phyloP scores from a whole-genome alignment of 2,329 filamentous ascomycete genomes.

The Colletotrichum orchidophilum region DNA sequence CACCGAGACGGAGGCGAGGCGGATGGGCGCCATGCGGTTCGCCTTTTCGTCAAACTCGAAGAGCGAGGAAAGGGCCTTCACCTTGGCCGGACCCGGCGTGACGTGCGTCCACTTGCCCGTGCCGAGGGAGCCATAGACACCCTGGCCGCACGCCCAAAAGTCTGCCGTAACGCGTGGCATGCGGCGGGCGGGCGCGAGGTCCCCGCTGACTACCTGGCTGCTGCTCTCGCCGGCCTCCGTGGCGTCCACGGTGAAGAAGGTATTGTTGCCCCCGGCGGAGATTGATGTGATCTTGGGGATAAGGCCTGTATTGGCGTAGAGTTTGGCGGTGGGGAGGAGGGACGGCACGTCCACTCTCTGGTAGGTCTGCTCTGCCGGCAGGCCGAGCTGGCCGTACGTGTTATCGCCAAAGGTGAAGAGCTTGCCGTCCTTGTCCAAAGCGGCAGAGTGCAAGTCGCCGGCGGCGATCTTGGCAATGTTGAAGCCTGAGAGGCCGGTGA shows the following conservation, averaged over 20 bases:
- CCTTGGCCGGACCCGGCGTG: conserved; percentile 78
- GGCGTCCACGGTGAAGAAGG: conserved; percentile 87
- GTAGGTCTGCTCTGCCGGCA: conserved; percentile 71
- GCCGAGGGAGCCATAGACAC: conserved; percentile 84
- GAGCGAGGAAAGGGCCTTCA: conserved; percentile 84
- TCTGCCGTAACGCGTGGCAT: conserved; percentile 69
- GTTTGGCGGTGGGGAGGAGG: conserved; percentile 73
- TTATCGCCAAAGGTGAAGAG: conserved; percentile 94
- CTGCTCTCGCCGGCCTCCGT: conserved; percentile 58
- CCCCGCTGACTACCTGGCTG: conserved; percentile 18
- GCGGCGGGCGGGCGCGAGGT: conserved; percentile 42
- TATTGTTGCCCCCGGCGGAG: conserved; percentile 86
- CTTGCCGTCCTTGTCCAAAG: conserved; percentile 77
- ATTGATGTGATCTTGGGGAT: conserved; percentile 77
- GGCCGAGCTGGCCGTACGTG: conserved; percentile 88
- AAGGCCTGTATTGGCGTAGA: conserved; percentile 75
- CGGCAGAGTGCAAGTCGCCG: conserved; percentile 88
- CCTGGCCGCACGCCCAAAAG: conserved; percentile 87
- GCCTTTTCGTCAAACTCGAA: conserved; percentile 85
- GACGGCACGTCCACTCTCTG: conserved; percentile 75
- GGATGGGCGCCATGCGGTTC: conserved; percentile 78
- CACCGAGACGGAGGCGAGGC: conserved; percentile 75
- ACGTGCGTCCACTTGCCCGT: conserved; percentile 91
- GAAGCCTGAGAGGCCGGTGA: conserved; percentile 75
- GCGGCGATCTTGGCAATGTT: conserved; percentile 79